Evolutionary conservation across 179 eudicot species (phyloP).

Genomic region (Gypsophila paniculata): DNA sequence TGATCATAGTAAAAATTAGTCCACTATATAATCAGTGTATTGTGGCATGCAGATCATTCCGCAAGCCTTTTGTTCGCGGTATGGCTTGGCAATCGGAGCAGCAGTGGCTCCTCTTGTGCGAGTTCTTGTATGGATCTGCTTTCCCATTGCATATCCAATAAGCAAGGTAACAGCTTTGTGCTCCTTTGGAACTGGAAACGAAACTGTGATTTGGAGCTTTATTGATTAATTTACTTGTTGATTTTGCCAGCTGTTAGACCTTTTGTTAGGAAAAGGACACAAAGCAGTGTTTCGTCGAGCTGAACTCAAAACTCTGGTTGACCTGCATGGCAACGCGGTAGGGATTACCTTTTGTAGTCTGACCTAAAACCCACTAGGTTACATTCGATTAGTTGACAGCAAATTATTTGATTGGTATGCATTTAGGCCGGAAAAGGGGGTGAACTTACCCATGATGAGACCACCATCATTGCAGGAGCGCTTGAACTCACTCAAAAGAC

Average conservation of each 20-base stretch:
- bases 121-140: slow-evolving; percentile 33
- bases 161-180: slow-evolving; percentile 30
- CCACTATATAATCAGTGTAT: background rate
- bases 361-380: background rate
- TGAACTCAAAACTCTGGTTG: slow-evolving; percentile 48
- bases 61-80: slow-evolving; percentile 30
- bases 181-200: background rate
- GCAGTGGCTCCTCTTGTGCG: slow-evolving; percentile 31
- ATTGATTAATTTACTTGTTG: background rate
- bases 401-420: background rate
- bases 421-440: slow-evolving; percentile 66
- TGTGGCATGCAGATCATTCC: slow-evolving; percentile 27
- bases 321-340: slow-evolving; percentile 50
- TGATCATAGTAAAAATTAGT: background rate
- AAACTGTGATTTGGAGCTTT: background rate
- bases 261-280: slow-evolving; percentile 37
- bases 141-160: slow-evolving; percentile 37
- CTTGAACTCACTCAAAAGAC: slow-evolving; percentile 43
- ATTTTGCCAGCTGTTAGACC: slow-evolving; percentile 35
- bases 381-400: background rate
- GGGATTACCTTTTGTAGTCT: background rate
- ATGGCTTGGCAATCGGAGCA: slow-evolving; percentile 35
- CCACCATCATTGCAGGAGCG: slow-evolving; percentile 58
- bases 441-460: slow-evolving; percentile 56
- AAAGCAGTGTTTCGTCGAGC: slow-evolving; percentile 44